Percentiles rank a stretch among this genome's conserved stretches.
phyloP scores from a whole-genome alignment of 345 rosid species.

The Eucalyptus cloeziana region DNA sequence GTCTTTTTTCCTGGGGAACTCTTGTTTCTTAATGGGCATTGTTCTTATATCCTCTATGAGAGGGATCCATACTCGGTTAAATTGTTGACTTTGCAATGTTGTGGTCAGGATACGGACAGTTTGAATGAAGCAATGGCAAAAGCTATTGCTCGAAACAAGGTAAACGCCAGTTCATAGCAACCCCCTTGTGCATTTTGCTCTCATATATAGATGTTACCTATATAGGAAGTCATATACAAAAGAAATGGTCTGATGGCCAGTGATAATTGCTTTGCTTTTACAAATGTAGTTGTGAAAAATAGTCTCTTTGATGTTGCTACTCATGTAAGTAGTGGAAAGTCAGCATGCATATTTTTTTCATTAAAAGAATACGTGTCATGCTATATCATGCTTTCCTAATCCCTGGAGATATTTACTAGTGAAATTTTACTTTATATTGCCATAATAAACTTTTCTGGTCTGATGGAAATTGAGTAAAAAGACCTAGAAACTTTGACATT shows the following conservation, averaged over 20 bases:
- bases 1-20: conserved; percentile 1
- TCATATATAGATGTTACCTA: not conserved
- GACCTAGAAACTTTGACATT: not conserved
- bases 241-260: not conserved
- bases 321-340: not conserved
- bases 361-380: not conserved
- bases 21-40: conserved; percentile 38
- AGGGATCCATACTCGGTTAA: conserved; percentile 51
- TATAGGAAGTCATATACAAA: not conserved
- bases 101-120: conserved; percentile 68
- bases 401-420: not conserved
- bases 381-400: not conserved
- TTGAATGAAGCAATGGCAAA: conserved; percentile 47
- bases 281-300: not conserved
- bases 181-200: not conserved
- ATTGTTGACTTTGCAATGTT: conserved; percentile 70
- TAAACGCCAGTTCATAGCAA: conserved; percentile 3
- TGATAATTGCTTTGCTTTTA: not conserved
- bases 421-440: not conserved
- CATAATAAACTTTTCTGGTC: not conserved
- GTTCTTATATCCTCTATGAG: conserved; percentile 40
- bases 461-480: not conserved
- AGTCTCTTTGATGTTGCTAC: not conserved
- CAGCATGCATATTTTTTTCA: not conserved
- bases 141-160: conserved; percentile 54